Conservation (phyloP, 805 yeast genomes). For the Pichia rugopelliculosa region DNA sequence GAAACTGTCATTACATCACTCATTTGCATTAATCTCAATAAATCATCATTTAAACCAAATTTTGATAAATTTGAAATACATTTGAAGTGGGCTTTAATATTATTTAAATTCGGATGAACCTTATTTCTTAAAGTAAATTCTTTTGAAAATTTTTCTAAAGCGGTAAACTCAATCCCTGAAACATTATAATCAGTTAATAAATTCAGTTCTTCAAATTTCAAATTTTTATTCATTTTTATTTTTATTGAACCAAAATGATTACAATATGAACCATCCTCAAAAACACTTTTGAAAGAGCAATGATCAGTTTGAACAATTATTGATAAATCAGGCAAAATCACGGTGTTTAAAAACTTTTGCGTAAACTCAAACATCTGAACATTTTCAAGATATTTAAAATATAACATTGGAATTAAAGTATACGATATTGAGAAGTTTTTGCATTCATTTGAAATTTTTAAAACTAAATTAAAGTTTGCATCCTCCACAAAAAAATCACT, state of each 20-base stretch:
- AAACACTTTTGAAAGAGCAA: slow-evolving; percentile 42
- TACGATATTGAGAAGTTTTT: slow-evolving; percentile 59
- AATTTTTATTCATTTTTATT: slow-evolving; percentile 52
- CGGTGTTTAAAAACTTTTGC: slow-evolving; percentile 43
- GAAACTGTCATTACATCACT: slow-evolving; percentile 73
- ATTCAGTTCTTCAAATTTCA: slow-evolving; percentile 69
- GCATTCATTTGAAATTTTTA: slow-evolving; percentile 38
- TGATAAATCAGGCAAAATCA: slow-evolving; percentile 45
- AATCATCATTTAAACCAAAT: slow-evolving; percentile 57
- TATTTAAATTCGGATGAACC: neutral
- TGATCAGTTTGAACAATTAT: slow-evolving; percentile 48
- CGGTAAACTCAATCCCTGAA: slow-evolving; percentile 40
- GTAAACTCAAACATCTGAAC: slow-evolving; percentile 45
- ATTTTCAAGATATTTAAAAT: slow-evolving; percentile 45
- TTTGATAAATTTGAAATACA: slow-evolving; percentile 37
- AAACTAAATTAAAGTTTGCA: slow-evolving; percentile 40
- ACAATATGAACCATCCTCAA: slow-evolving; percentile 64
- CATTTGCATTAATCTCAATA: slow-evolving; percentile 66
- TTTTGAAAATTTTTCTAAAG: slow-evolving; percentile 34
- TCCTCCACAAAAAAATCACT: slow-evolving; percentile 46
- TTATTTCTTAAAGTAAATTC: slow-evolving; percentile 22
- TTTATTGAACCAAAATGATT: slow-evolving; percentile 54
- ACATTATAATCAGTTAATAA: slow-evolving; percentile 40
- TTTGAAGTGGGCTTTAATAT: slow-evolving; percentile 5
- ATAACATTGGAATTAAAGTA: slow-evolving; percentile 57